Base-by-base conservation (phyloP, 805 yeast species). In the Zygosaccharomyces bailii region DNA sequence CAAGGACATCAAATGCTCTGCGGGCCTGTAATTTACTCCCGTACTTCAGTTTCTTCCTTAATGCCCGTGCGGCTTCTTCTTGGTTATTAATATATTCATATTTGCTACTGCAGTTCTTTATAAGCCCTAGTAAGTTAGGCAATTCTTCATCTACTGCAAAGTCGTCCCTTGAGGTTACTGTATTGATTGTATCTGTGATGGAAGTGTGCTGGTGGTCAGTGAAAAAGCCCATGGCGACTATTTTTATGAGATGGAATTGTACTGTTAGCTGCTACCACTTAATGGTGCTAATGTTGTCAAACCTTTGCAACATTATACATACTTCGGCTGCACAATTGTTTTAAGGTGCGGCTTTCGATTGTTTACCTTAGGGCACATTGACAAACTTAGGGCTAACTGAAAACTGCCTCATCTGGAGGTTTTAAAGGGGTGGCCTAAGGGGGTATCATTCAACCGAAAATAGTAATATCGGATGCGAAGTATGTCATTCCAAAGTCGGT, bases 21-120 rank as follows among this genome's bases (percentile, higher is more conserved):
- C 75, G 55, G 61, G 86, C 95, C 52, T 83, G 84, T 14, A 69
- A 65, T 4, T 66, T 60, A 2, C 72, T 58, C n/a, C 97, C 98
- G 59, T 91, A 85, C 67, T 95, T 93, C 59, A 93, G 68, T 57
- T 82, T 80, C 71, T 93, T 93, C 40, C 99, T 75, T 17, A 93
- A 68, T 1, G 96, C 95, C 34, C 98, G 73, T 0, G 97, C 97
- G 1, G 95, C 91, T 62, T 93, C 99, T 24, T 25, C 72, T 64
- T 39, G 82, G 70, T 63, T 63, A 17, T 48, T 46, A 4, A 49
- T 44, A 20, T 55, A 57, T 21, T 46, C 49, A 21, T 56, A 52
- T 4, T 59, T 55, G 21, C 49, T 66, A 2, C 73, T 62, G 18
- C 70, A 66, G 4, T 78, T 71, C 30, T 60, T 57, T 19, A 71